A percentile compares a stretch with the other conserved stretches of the same genome.
These are phyloP conservation scores for Dactylellina cionopaga DNA, from an alignment of 2,329 filamentous ascomycete species.

Conservation along the genomic window DNA sequence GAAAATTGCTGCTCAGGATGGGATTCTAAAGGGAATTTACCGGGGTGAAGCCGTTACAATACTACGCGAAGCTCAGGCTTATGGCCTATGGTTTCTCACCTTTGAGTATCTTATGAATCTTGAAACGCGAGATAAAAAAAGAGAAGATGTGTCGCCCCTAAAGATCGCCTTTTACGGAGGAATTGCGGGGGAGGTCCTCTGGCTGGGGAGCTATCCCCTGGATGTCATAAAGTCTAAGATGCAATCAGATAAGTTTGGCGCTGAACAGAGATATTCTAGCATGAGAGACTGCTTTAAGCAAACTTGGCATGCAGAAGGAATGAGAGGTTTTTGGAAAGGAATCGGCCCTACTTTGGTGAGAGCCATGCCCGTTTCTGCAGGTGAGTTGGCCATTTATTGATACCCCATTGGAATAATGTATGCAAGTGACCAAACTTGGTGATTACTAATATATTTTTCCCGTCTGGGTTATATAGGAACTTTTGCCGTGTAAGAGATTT, in stretches of 20 bases:
- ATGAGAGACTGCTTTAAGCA: slow-evolving; percentile 92
- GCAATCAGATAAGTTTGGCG: slow-evolving; percentile 89
- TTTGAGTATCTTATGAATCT: slow-evolving; percentile 97
- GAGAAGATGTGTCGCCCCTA: slow-evolving; percentile 79
- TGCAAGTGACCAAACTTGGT: background rate
- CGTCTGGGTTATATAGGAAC: slow-evolving; percentile 34
- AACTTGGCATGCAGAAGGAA: slow-evolving; percentile 79
- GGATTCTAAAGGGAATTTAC: slow-evolving; percentile 79
- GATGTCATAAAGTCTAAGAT: slow-evolving; percentile 99
- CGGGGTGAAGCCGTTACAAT: slow-evolving; percentile 87
- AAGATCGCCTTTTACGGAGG: slow-evolving; percentile 95
- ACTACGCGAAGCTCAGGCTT: slow-evolving; percentile 89
- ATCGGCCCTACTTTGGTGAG: slow-evolving; percentile 88
- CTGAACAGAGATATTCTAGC: slow-evolving; percentile 74
- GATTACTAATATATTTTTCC: slow-evolving; percentile 54
- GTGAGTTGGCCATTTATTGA: slow-evolving; percentile 78
- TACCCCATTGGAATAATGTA: background rate
- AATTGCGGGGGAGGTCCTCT: slow-evolving; percentile 90
- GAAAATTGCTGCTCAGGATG: slow-evolving; percentile 77
- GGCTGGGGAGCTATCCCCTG: slow-evolving; percentile 92
- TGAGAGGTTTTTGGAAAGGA: slow-evolving; percentile 92
- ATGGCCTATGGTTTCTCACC: slow-evolving; percentile 92
- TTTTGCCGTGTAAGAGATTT: slow-evolving; percentile 46
- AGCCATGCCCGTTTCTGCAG: slow-evolving; percentile 96
- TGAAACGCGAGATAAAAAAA: slow-evolving; percentile 82